phyloP scores from a whole-genome alignment of 192 early-diverging fungal genomes.

The Gaertneriomyces semiglobifer region DNA sequence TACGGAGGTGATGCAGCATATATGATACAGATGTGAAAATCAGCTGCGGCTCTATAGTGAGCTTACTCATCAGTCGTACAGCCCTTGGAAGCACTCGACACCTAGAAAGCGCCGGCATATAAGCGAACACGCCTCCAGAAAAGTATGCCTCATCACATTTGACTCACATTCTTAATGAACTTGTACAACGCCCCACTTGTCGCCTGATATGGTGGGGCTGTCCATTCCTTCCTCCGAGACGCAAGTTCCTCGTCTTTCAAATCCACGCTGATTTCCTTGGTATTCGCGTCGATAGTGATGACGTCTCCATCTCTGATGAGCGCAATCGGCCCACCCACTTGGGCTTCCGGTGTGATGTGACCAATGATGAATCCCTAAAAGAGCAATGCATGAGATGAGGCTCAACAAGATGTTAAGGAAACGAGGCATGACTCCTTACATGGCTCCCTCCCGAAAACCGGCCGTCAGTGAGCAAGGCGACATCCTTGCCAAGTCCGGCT shows the following conservation, averaged over 20 bases:
- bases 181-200: conserved; percentile 86
- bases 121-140: background rate
- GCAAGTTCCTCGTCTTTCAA: conserved; percentile 75
- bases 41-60: too few species aligned
- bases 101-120: conserved; percentile 15
- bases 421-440: conserved; percentile 43
- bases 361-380: conserved; percentile 96
- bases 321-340: conserved; percentile 93
- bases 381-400: background rate
- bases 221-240: conserved; percentile 68
- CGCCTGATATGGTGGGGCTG: conserved; percentile 82
- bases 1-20: too few species aligned
- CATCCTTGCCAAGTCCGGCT: conserved; percentile 95
- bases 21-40: too few species aligned
- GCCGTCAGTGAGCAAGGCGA: conserved; percentile 96
- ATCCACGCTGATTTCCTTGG: conserved; percentile 71
- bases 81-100: conserved; percentile 42
- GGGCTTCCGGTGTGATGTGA: conserved; percentile 97
- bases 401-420: background rate
- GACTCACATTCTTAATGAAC: conserved; percentile 69
- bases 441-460: conserved; percentile 98
- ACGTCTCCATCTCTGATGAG: conserved; percentile 86
- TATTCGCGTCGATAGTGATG: conserved; percentile 83
- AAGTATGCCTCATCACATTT: background rate
- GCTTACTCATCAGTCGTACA: conserved; percentile 45